phyloP scores from a whole-genome alignment of 192 early-diverging fungal genomes.

The Podila verticillata region DNA sequence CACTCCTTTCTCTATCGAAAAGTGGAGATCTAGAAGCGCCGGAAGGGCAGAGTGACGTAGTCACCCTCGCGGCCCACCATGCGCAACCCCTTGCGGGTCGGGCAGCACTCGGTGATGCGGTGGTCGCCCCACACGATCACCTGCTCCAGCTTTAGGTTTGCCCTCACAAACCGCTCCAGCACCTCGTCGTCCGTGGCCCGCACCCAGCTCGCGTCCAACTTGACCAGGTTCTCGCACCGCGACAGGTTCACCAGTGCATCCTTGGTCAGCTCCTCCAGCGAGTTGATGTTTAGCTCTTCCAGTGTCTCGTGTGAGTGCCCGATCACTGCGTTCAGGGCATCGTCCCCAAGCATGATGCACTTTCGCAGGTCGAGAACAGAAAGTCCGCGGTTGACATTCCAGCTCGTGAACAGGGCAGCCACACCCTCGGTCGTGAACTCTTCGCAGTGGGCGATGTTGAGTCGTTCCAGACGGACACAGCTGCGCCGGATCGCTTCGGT shows the following conservation, averaged over 20 bases:
- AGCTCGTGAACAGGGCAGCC: slow-evolving; percentile 54
- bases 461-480: slow-evolving; percentile 67
- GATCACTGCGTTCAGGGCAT: slow-evolving; percentile 63
- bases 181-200: slow-evolving; percentile 77
- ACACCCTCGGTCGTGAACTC: slow-evolving; percentile 68
- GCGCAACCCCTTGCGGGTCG: slow-evolving; percentile 57
- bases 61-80: slow-evolving; percentile 69
- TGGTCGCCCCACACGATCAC: slow-evolving; percentile 84
- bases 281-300: slow-evolving; percentile 69
- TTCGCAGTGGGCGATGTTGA: slow-evolving; percentile 71
- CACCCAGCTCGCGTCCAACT: slow-evolving; percentile 81
- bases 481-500: slow-evolving; percentile 63
- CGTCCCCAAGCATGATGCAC: slow-evolving; percentile 73
- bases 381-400: slow-evolving; percentile 54
- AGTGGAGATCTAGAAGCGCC: too few species aligned
- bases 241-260: slow-evolving; percentile 51
- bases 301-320: slow-evolving; percentile 69
- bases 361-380: slow-evolving; percentile 66
- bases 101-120: slow-evolving; percentile 63
- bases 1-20: too few species aligned
- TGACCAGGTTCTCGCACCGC: slow-evolving; percentile 56
- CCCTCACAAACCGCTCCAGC: slow-evolving; percentile 64
- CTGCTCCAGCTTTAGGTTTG: slow-evolving; percentile 57
- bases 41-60: slow-evolving; percentile 26
- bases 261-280: slow-evolving; percentile 72